Conservation (phyloP, 2,329 filamentous ascomycete genomes). For the Gremmenia infestans region DNA sequence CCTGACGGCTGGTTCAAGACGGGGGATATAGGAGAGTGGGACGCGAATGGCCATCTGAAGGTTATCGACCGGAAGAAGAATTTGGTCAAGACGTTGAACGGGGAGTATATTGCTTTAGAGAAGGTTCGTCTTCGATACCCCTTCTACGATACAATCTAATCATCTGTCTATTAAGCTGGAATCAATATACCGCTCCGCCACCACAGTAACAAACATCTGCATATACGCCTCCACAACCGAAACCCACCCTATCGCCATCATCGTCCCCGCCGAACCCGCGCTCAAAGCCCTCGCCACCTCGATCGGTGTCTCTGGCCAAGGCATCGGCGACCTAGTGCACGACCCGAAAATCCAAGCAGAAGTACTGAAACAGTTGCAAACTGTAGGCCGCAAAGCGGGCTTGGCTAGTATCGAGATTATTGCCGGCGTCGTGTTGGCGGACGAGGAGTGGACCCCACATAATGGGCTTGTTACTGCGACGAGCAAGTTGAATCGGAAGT, state of each 20-base stretch:
- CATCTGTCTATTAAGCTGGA: constrained; percentile 52
- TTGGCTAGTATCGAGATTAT: constrained; percentile 68
- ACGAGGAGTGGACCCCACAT: constrained; percentile 81
- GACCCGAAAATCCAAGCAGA: constrained; percentile 56
- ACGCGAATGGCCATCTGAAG: constrained; percentile 63
- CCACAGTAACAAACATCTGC: constrained; percentile 78
- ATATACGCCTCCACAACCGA: constrained; percentile 72
- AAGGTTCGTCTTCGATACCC: constrained; percentile 42
- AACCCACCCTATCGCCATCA: constrained; percentile 74
- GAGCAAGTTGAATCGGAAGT: constrained; percentile 65
- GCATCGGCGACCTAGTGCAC: constrained; percentile 49
- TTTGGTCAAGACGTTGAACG: constrained; percentile 86
- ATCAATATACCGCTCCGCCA: constrained; percentile 75
- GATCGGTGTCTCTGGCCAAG: constrained; percentile 55
- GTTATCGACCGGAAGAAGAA: constrained; percentile 90
- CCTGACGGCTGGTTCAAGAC: constrained; percentile 84
- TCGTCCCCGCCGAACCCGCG: constrained; percentile 61
- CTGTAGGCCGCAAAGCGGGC: constrained; percentile 58
- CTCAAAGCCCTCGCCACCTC: constrained; percentile 53
- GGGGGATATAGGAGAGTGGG: constrained; percentile 77
- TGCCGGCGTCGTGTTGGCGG: constrained; percentile 67
- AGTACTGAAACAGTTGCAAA: constrained; percentile 64
- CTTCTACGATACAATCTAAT: constrained; percentile 19
- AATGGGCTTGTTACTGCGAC: constrained; percentile 65
- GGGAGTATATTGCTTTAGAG: constrained; percentile 95